Base-by-base conservation (phyloP, 176 grass and related monocot genomes). In the Panicum miliaceum region DNA sequence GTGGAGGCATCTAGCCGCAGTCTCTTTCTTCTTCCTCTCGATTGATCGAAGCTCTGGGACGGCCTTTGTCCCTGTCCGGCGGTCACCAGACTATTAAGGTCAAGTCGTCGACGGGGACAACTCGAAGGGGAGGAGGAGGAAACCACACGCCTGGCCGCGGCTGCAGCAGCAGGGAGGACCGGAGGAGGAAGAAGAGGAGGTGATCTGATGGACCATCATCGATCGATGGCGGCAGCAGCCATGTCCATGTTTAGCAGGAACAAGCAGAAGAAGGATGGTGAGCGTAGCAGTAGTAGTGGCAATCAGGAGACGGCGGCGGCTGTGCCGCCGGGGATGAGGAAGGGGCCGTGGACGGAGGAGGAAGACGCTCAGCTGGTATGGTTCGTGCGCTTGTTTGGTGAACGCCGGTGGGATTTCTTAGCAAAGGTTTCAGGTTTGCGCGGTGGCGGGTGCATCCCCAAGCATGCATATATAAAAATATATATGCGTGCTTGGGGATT, bases 361-460 rank as follows among this genome's bases (percentile, higher is more conserved):
- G 96, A 98, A 90, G 96, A 98, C 93, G 85, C 88, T 16, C 96
- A 96, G 93, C 93, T 98, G 93, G 96, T 98, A 96, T 98, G 96
- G 96, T 95, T 98, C 91, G 96, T 98, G 83, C 88, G 96, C 80
- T 94, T 98, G 96, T 93, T 98, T 88, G 96, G 96, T 73, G 93
- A 98, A 95, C 96, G 96, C 36, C 93, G 96, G 91, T 98, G 96
- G 96, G 96, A 98, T 94, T 96, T 94, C 83, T 98, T 98, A 94
- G 96, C 96, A 85, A 93, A 98, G 93, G 96, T 95, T 64, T 98
- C 96, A 98, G 96, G 96, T 98, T 98, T 95, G 96, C 86, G 96
- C 96, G 96, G 96, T 98, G 96, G 96, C 77, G 96, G 96, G 96
- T 92, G 93, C n/a, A 70, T 69, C 64, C 50, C 32, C 50, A 35